phyloP scores from a whole-genome alignment of 2,329 filamentous ascomycete genomes.

The Botrytis medusae region DNA sequence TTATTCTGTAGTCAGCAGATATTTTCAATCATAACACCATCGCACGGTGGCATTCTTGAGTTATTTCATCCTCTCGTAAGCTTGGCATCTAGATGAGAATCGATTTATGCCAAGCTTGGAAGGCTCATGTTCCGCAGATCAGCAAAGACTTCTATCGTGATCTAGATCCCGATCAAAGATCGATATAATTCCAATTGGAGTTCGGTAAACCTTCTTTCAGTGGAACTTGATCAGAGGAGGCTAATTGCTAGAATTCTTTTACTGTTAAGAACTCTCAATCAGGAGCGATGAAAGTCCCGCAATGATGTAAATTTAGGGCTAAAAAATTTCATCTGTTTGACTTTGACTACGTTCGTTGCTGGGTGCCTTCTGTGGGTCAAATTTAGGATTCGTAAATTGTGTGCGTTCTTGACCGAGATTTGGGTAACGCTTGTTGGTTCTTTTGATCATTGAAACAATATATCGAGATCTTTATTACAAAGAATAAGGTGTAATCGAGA shows the following conservation, averaged over 20 bases:
- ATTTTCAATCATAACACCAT: background rate
- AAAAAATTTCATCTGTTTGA: background rate
- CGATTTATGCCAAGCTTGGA: background rate
- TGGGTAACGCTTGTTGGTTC: background rate
- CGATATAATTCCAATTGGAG: background rate
- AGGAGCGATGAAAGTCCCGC: background rate
- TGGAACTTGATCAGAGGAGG: background rate
- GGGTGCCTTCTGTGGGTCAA: background rate
- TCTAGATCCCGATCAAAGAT: background rate
- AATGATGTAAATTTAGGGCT: background rate
- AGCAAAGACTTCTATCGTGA: background rate
- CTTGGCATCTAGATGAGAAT: background rate
- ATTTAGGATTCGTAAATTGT: background rate
- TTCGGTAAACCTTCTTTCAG: background rate
- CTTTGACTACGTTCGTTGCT: background rate
- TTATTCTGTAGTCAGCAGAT: background rate
- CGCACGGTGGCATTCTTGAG: background rate
- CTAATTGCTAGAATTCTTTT: background rate
- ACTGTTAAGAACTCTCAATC: background rate
- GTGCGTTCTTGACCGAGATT: background rate
- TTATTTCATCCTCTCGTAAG: background rate
- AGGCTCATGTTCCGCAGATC: background rate
- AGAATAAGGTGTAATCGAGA: background rate
- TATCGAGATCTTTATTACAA: background rate
- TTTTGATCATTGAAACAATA: background rate